phyloP scores from a whole-genome alignment of 257 asterid genomes.

The Solanum tarapatanum region DNA sequence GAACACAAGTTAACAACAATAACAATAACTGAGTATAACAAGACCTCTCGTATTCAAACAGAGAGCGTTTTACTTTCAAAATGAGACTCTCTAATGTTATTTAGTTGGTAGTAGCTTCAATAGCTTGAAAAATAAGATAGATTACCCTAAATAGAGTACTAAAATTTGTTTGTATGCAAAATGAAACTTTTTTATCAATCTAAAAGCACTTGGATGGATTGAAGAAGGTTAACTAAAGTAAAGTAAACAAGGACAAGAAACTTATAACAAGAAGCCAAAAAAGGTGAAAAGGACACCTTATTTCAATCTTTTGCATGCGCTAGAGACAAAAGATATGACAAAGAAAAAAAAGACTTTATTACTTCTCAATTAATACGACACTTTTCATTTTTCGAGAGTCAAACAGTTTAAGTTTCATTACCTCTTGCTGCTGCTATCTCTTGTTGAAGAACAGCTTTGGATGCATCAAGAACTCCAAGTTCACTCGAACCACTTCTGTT shows the following conservation, averaged over 20 bases:
- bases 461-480: slow-evolving; percentile 31
- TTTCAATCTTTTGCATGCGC: background rate
- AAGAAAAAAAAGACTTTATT: background rate
- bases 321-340: background rate
- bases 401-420: background rate
- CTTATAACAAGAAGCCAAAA: background rate
- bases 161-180: background rate
- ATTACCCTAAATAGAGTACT: too few relatives aligned
- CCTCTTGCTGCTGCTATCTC: slow-evolving; percentile 52
- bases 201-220: background rate
- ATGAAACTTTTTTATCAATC: background rate
- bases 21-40: background rate
- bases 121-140: background rate
- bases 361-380: too few relatives aligned
- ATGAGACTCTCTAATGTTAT: background rate
- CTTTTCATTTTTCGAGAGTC: background rate
- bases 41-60: background rate
- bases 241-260: background rate
- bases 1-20: background rate
- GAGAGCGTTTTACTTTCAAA: background rate
- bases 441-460: slow-evolving; percentile 39
- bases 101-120: background rate
- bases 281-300: background rate
- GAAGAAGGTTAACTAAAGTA: background rate
- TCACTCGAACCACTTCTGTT: slow-evolving; percentile 37